These are phyloP conservation scores for Aspergillus wentii DNA, from an alignment of 495 filamentous ascomycete species.

Conservation along the genomic window DNA sequence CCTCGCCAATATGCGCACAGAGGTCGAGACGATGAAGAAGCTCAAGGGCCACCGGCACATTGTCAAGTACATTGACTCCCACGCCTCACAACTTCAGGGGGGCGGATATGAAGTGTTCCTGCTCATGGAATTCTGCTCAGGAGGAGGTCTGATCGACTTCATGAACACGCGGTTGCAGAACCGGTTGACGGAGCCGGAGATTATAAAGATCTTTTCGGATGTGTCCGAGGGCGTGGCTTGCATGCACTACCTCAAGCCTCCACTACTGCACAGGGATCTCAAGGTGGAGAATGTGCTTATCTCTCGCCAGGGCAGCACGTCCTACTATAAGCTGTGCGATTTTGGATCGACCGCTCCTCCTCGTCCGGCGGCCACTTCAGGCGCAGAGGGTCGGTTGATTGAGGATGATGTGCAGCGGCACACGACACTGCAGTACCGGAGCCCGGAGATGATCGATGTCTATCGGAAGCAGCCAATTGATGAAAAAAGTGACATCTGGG, in stretches of 20 bases:
- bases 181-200: constrained; percentile 94
- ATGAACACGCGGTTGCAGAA: constrained; percentile 98
- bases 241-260: constrained; percentile 97
- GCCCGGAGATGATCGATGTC: constrained; percentile 98
- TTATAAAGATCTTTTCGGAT: constrained; percentile 93
- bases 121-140: constrained; percentile 86
- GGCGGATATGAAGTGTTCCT: constrained; percentile 97
- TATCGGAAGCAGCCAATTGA: constrained; percentile 95
- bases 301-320: constrained; percentile 52
- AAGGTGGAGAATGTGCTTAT: constrained; percentile 99
- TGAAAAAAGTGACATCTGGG: constrained; percentile 99
- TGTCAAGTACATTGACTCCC: constrained; percentile 96
- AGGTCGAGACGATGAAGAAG: constrained; percentile 99
- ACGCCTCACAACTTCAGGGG: constrained; percentile 86
- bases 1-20: constrained; percentile 91
- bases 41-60: constrained; percentile 93
- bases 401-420: constrained; percentile 97
- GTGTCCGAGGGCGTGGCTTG: constrained; percentile 94
- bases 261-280: constrained; percentile 87
- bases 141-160: constrained; percentile 95
- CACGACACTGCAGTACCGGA: constrained; percentile 94
- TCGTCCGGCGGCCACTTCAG: constrained; percentile 75
- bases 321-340: constrained; percentile 91
- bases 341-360: constrained; percentile 91
- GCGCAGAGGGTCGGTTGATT: constrained; percentile 80